These are phyloP conservation scores for Coemansia sp. DNA, from an alignment of 192 early-diverging fungal species.

Conservation along the genomic window DNA sequence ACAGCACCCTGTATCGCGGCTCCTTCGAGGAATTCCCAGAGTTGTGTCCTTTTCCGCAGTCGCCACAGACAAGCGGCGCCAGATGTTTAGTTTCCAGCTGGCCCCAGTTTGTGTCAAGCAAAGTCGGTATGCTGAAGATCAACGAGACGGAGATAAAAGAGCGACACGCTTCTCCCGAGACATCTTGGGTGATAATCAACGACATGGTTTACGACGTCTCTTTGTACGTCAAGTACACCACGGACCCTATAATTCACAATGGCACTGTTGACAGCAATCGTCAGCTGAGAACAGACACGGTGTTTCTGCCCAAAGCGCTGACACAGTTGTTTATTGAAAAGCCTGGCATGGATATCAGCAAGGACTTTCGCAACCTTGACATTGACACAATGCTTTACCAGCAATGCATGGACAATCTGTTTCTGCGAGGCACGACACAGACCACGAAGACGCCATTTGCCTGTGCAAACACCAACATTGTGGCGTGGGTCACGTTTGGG, in stretches of 20 bases:
- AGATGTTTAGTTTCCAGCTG: conserved; percentile 24
- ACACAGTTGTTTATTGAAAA: conserved; percentile 39
- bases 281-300: conserved; percentile 21
- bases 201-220: conserved; percentile 42
- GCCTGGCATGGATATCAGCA: conserved; percentile 34
- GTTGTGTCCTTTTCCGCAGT: conserved; percentile 48
- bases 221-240: conserved; percentile 36
- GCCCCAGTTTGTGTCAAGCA: conserved; percentile 31
- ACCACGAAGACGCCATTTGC: conserved; percentile 49
- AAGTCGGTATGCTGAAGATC: conserved; percentile 45
- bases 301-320: conserved; percentile 39
- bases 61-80: conserved; percentile 45
- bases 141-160: conserved; percentile 20
- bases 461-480: conserved; percentile 54
- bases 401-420: conserved; percentile 40
- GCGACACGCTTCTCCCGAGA: conserved; percentile 25
- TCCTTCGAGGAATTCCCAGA: conserved; percentile 18
- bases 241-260: conserved; percentile 32
- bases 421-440: conserved; percentile 42
- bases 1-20: conserved; percentile 28
- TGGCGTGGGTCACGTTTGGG: conserved; percentile 54
- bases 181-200: conserved; percentile 45
- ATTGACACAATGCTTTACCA: conserved; percentile 38
- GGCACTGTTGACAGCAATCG: conserved; percentile 35
- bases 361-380: conserved; percentile 17